Evolutionary conservation across 106 monocot species (phyloP).

Genomic region (Triglochin maritima): DNA sequence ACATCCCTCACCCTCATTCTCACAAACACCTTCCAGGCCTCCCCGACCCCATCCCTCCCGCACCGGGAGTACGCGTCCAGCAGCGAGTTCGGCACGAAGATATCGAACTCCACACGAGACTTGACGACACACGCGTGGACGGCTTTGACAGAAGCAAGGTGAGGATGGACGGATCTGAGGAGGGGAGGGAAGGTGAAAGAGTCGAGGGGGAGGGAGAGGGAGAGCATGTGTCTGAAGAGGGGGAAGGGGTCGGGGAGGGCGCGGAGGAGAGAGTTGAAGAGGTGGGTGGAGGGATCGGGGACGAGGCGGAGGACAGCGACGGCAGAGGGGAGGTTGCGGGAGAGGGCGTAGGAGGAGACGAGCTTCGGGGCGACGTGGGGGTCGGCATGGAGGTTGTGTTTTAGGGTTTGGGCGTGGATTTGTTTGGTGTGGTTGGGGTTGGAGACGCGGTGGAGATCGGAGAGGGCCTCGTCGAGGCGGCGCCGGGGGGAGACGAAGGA

Average conservation of each 20-base stretch:
- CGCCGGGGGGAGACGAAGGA: constrained; percentile 40
- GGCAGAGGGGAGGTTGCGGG: constrained; percentile 18
- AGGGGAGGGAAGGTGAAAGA: constrained; percentile 69
- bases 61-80: constrained; percentile 49
- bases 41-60: constrained; percentile 11
- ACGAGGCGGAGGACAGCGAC: constrained; percentile 35
- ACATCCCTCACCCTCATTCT: constrained; percentile 39
- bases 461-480: constrained; percentile 37
- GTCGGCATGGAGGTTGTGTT: constrained; percentile 36
- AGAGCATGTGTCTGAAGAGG: constrained; percentile 12
- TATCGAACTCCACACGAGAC: constrained; percentile 33
- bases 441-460: constrained; percentile 41
- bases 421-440: constrained; percentile 26
- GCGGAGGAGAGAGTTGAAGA: constrained; percentile 63
- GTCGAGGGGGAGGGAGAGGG: constrained; percentile 37
- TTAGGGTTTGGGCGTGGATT: constrained; percentile 45
- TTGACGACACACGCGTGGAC: constrained; percentile 57
- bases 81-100: constrained; percentile 68
- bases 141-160: constrained; percentile 23
- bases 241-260: constrained; percentile 18
- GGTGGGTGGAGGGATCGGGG: constrained; percentile 36
- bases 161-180: constrained; percentile 38
- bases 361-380: constrained; percentile 55
- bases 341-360: constrained; percentile 53
- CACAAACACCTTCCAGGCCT: constrained; percentile 45